Percentiles rank a stretch among this genome's conserved stretches.
Evolutionary conservation across 768 basidiomycete species (phyloP).

Genomic region (Austroboletus festivus): DNA sequence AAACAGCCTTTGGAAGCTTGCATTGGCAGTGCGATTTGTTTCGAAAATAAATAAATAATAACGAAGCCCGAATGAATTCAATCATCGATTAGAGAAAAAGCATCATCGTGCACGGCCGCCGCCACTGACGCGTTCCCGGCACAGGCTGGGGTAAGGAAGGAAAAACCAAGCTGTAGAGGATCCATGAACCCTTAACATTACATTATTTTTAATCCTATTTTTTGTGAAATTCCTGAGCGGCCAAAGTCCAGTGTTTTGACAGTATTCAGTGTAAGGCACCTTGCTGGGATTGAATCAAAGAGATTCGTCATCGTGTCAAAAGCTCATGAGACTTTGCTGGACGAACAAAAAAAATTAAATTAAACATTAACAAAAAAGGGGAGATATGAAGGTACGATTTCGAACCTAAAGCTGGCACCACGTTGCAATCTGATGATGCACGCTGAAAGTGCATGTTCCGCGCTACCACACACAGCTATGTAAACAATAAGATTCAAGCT

Average conservation of each 20-base stretch:
- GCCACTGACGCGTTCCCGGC: too few relatives aligned
- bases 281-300: too few relatives aligned
- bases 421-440: constrained; percentile 22
- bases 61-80: neutral
- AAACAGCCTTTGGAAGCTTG: too few relatives aligned
- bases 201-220: neutral
- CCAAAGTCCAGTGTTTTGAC: too few relatives aligned
- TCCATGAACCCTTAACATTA: too few relatives aligned
- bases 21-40: too few relatives aligned
- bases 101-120: neutral
- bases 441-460: constrained; percentile 24
- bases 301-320: neutral
- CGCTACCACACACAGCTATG: constrained; percentile 17
- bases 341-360: neutral
- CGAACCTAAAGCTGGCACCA: constrained; percentile 11
- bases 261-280: too few relatives aligned
- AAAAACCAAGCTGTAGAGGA: neutral
- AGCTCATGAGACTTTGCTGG: neutral
- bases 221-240: constrained; percentile 8
- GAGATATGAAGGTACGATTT: constrained; percentile 24
- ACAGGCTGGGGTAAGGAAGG: neutral
- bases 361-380: constrained; percentile 16
- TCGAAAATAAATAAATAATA: too few relatives aligned
- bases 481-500: neutral
- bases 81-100: neutral